Evolutionary conservation across 1,284 basidiomycete genomes (phyloP).

Genomic region (Rhodotorula sp.): DNA sequence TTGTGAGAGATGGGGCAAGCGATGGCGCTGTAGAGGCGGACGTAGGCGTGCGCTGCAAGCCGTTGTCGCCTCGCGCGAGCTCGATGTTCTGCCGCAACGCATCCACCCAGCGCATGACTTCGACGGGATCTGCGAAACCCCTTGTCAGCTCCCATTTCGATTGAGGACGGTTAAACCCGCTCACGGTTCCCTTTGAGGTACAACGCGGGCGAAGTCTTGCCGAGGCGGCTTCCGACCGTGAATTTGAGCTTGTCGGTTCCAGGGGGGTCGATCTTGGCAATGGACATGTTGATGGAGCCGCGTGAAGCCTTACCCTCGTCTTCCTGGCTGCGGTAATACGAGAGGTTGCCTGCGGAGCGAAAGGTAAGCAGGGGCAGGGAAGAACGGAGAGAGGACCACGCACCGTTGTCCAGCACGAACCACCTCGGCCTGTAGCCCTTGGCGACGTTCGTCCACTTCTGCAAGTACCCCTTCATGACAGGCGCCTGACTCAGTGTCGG

Average conservation of each 20-base stretch:
- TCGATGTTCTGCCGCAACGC: conserved; percentile 72
- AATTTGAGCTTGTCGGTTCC: conserved; percentile 67
- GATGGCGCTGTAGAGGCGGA: background rate
- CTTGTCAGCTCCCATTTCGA: background rate
- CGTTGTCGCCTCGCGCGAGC: conserved; percentile 50
- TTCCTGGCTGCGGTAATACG: conserved; percentile 80
- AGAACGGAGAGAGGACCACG: conserved; percentile 43
- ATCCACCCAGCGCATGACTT: conserved; percentile 82
- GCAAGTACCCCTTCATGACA: conserved; percentile 72
- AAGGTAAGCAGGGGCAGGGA: conserved; percentile 1
- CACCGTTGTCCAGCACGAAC: conserved; percentile 87
- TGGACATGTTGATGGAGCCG: conserved; percentile 84
- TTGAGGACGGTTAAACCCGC: background rate
- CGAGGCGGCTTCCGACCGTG: conserved; percentile 64
- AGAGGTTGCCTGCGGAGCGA: conserved; percentile 32
- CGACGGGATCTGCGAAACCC: conserved; percentile 62
- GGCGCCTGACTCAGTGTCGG: conserved; percentile 53
- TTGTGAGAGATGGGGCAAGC: no score
- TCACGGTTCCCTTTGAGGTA: conserved; percentile 78
- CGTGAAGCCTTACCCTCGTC: conserved; percentile 84
- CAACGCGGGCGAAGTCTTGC: conserved; percentile 64
- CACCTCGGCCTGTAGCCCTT: conserved; percentile 87
- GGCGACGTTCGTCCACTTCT: conserved; percentile 87
- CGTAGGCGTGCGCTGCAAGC: background rate
- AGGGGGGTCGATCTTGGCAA: conserved; percentile 55